Evolutionary conservation across 106 monocot genomes (phyloP).

Genomic region (Narthecium ossifragum): DNA sequence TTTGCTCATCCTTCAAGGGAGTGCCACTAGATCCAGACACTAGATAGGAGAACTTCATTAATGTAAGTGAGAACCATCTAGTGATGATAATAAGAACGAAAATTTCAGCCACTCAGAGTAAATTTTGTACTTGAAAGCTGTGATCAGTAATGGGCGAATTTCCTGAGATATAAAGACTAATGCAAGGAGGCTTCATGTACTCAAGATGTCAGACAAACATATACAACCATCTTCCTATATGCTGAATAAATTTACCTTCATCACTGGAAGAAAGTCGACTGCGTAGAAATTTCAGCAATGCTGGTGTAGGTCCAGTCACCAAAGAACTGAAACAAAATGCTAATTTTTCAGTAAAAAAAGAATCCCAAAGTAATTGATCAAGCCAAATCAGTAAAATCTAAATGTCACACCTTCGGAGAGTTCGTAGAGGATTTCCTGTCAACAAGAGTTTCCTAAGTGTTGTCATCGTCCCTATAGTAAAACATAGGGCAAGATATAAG

Average conservation of each 20-base stretch:
- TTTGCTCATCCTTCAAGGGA: conserved; percentile 51
- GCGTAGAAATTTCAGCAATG: conserved; percentile 62
- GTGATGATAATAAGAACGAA: no score
- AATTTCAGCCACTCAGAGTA: no score
- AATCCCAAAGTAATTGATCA: neutral
- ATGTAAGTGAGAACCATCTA: no score
- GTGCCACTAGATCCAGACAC: conserved; percentile 30
- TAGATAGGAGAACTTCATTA: conserved; percentile 26
- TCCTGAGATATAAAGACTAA: no score
- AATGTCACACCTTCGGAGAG: conserved; percentile 66
- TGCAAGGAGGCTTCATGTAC: no score
- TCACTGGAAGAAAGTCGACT: conserved; percentile 77
- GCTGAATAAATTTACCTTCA: conserved; percentile 67
- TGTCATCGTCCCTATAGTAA: conserved; percentile 73
- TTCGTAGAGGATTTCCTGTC: conserved; percentile 80
- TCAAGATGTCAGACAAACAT: neutral
- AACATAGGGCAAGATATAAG: conserved; percentile 11
- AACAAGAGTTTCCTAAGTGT: conserved; percentile 88
- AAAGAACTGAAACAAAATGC: conserved; percentile 52
- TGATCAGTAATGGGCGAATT: no score
- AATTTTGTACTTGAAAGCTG: no score
- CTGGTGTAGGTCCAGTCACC: conserved; percentile 84
- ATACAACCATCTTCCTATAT: no score
- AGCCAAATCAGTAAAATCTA: no score
- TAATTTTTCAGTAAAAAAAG: neutral